A percentile compares a stretch with the other conserved stretches of the same genome.
Evolutionary conservation across 1,284 basidiomycete species (phyloP).

Genomic region (Tilletia caries): DNA sequence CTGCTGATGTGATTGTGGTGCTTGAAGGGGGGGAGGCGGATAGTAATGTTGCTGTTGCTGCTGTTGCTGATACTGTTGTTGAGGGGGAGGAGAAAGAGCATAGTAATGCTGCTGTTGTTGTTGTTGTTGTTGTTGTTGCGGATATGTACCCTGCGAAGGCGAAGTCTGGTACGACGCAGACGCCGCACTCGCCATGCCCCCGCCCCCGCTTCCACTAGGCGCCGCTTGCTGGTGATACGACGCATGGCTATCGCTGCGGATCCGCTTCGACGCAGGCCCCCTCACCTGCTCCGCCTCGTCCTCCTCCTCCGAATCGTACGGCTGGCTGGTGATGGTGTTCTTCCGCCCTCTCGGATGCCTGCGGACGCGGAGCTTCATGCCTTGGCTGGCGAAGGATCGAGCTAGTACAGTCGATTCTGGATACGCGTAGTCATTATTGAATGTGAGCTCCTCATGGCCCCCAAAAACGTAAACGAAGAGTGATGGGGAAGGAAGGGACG

Average conservation of each 20-base stretch:
- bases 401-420: conserved; percentile 42
- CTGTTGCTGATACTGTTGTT: background rate
- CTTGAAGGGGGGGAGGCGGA: too few species aligned
- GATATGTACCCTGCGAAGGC: background rate
- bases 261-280: background rate
- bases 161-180: background rate
- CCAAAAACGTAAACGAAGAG: background rate
- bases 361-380: conserved; percentile 49
- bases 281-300: background rate
- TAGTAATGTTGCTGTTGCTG: background rate
- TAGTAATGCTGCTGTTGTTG: background rate
- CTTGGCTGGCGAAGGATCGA: conserved; percentile 45
- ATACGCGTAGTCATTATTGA: background rate
- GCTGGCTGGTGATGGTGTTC: conserved; percentile 1
- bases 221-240: too few species aligned
- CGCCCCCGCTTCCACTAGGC: too few species aligned
- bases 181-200: too few species aligned
- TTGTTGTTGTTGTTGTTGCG: background rate
- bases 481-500: background rate
- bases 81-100: background rate
- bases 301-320: conserved; percentile 10
- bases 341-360: conserved; percentile 40
- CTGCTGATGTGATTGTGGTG: too few species aligned
- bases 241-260: conserved; percentile 9
- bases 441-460: background rate